Base-by-base conservation (phyloP, 371 early-diverging fungal genomes). In the Mucor racemosus region DNA sequence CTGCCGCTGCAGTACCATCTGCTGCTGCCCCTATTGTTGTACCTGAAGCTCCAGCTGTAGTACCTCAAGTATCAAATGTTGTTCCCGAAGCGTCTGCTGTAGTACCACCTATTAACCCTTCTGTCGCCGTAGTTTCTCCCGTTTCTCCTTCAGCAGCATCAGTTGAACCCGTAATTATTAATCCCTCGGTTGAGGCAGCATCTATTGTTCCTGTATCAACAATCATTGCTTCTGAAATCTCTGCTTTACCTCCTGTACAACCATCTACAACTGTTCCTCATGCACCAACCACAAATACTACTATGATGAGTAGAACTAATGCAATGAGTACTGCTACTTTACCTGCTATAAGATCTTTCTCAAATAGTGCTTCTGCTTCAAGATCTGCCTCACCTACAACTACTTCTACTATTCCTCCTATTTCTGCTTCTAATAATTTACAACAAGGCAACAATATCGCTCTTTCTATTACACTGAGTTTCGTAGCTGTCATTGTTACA, bases 151-250 rank as follows among this genome's bases (percentile, higher is more conserved):
- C 53, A 4, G 53, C 5, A 26, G 31, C 53, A 4, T 19, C 13
- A 26, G 31, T 13, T 14, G 53, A 53, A 31, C 14, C 53, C 0
- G 31, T 31, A 13, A 4, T 21, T 4, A 13, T 21, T 8, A 53
- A 53, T 6, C 31, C 53, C 6, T 21, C 31, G 19, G 31, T 13
- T 15, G 35, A 4, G 14, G 34, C 46, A 26, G 58, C 13, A 19
- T n/a, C 54, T 63, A 38, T 33, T 40, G 56, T 55, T 7, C 64
- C 48, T 39, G 38, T 54, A 21, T 35, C 54, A 34, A 64, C 64
- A 8, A 34, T 57, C 1, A 34, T 33, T 17, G 7, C 57, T 35
- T 35, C 46, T 19, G 19, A 13, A 58, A 34, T 33, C 58, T n/a
- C 53, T 31, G 17, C 54, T 65, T 13, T 17, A 0, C 21, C 31